Evolutionary conservation across 306 rosid species (phyloP), one percentile per base, ranked within the genome.

Genomic region (Citrullus colocynthis): DNA sequence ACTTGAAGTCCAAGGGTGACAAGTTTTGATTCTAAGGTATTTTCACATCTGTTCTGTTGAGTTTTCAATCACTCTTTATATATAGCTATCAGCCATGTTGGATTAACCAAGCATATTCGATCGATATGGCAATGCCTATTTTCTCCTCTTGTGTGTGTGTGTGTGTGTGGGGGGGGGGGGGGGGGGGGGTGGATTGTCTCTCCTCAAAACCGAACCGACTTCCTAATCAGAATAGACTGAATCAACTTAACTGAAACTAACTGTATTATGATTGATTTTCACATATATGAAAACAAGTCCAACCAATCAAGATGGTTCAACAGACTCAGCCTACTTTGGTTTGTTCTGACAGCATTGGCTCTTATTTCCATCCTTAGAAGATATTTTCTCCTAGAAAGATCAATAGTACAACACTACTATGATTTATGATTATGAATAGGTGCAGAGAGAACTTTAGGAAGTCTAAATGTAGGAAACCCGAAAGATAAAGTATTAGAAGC

Each of bases 1-100:
- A 12, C 75, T 71, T 49, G 36, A 16, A 30, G 16, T 52, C 77
- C 62, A 51, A 52, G 30, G 4, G 58, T 74, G 49, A 32, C 32
- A 74, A 54, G 48, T 17, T 74, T 74, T 74, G 63, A 74, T 74
- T 74, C 78, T 36, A 74, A 54, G 78, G 45, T 28, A 30, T 13
- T 48, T 10, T 24, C 39, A 28, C 17, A 15, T 14, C 15, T 7
- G 5, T 73, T 73, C 77, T 3, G 39, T 30, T 72, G 76, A 49
- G 30, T 72, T 51, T 72, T 15, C 24, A 21, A 28, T 30, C 77
- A 72, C 45, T 72, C 39, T 70, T 48, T 9, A 4, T 30, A 11
- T 24, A 5, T 20, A 0, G 56, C 1, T 15, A 51, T 73, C 44
- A 72, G 24, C 57, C 44, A 51, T 8, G 58, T 12, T 7, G 21